Base-by-base conservation (phyloP, 2,329 filamentous ascomycete genomes). In the Botrytis hyacinthi region DNA sequence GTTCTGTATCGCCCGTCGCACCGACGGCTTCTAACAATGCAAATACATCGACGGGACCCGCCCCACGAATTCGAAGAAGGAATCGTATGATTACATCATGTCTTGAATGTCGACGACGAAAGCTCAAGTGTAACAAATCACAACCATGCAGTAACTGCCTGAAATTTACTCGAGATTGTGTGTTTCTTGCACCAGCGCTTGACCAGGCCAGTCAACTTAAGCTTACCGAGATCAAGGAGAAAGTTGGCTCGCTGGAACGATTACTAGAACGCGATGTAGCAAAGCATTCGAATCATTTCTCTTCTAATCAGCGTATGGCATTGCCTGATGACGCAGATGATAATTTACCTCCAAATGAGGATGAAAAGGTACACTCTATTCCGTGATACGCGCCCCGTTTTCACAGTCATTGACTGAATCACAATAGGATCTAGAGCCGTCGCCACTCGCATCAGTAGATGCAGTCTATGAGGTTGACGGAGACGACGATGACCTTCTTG, bases 201-300 rank as follows among this genome's bases (percentile, higher is more conserved):
- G 92, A 94, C 80, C 87, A 91, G 74, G 88, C 88, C 12, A 89
- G 89, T 71, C 91, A 93, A 81, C 85, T 90, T 77, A 90, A 90
- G 77, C 85, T 94, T 71, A 91, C 90, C 6, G 90, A 93, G 79
- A 91, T 94, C 81, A 94, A 94, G 82, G 92, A 94, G 81, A 91
- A 91, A 81, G 92, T 94, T 82, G 91, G 91, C 40, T 89, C 88
- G 14, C 83, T 94, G 29, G 92, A 94, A 82, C 86, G 89, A 71
- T 88, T 90, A 72, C 84, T 94, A 9, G 92, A 93, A 81, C 84
- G 89, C 61, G 90, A 93, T 80, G 87, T 92, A 44, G 89, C 88
- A 26, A 86, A 86, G 72, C 84, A 83, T n/a, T 44, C 74, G 29
- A 78, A 60, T 74, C 73, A 37, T 22, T 42, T 67, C 4, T 74